Conservation (phyloP, 164 flowering plant species). For the Kingdonia uniflora region DNA sequence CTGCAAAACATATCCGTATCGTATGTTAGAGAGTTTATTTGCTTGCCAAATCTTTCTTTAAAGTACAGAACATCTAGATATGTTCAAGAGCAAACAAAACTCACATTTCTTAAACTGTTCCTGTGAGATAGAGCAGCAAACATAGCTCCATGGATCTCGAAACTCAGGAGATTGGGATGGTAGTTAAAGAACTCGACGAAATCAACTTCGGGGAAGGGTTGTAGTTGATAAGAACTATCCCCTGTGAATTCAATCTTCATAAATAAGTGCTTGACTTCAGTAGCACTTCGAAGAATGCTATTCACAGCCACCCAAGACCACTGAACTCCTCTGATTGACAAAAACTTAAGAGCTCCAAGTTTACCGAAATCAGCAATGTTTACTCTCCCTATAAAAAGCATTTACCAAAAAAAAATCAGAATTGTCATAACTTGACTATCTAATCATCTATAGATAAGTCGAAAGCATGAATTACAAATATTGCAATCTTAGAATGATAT, state of each 20-base stretch:
- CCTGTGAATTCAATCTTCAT: slow-evolving; percentile 93
- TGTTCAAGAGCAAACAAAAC: slow-evolving; percentile 5
- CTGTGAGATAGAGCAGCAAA: slow-evolving; percentile 89
- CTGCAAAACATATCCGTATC: slow-evolving; percentile 23
- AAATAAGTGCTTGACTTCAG: slow-evolving; percentile 61
- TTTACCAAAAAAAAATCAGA: background rate
- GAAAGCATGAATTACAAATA: no score
- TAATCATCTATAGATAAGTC: no score
- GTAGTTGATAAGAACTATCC: slow-evolving; percentile 34
- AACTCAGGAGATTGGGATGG: slow-evolving; percentile 57
- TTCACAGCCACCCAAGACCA: slow-evolving; percentile 87
- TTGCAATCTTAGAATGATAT: no score
- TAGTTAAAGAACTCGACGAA: slow-evolving; percentile 72
- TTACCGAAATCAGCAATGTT: slow-evolving; percentile 67
- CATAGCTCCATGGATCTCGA: slow-evolving; percentile 93
- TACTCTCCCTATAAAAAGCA: slow-evolving; percentile 43
- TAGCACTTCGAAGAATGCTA: slow-evolving; percentile 57
- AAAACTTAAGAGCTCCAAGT: slow-evolving; percentile 51
- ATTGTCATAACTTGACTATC: no score
- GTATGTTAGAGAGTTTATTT: no score
- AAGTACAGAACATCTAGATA: background rate
- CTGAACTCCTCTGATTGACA: slow-evolving; percentile 69
- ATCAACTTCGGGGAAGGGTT: slow-evolving; percentile 79
- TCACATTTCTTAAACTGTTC: slow-evolving; percentile 74
- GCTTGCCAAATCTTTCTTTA: background rate